A percentile compares a stretch with the other conserved stretches of the same genome.
Conservation (phyloP, 202 grass and related monocot species). For the Eragrostis tef region DNA sequence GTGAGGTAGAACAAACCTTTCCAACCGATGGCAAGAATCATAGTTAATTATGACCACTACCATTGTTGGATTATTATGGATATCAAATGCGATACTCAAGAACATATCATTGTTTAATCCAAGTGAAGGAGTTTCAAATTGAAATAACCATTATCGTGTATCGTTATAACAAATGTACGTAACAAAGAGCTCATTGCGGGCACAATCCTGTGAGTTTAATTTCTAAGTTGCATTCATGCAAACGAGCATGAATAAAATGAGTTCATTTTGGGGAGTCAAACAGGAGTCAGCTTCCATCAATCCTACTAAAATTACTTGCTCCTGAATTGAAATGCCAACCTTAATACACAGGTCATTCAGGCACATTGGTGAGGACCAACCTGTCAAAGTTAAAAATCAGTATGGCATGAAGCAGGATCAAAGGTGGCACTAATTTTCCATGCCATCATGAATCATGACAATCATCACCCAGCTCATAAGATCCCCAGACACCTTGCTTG, state of each 20-base stretch:
- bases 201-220: constrained; percentile 8
- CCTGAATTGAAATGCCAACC: constrained; percentile 18
- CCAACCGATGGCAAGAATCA: constrained; percentile 21
- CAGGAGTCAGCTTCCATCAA: not conserved
- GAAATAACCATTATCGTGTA: not conserved
- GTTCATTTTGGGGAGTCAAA: constrained; percentile 10
- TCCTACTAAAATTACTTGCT: constrained; percentile 1
- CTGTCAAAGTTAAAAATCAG: constrained; percentile 10
- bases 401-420: not conserved
- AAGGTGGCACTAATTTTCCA: constrained; percentile 39
- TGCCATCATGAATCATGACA: constrained; percentile 36
- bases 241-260: constrained; percentile 14
- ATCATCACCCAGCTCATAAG: constrained; percentile 30
- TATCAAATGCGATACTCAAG: constrained; percentile 34
- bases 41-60: constrained; percentile 24
- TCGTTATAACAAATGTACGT: not conserved
- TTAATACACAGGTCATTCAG: constrained; percentile 1
- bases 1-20: constrained; percentile 39
- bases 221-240: not conserved
- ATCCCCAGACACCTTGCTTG: constrained; percentile 40
- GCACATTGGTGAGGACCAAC: not conserved
- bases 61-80: constrained; percentile 1
- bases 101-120: constrained; percentile 1
- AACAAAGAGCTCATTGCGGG: not conserved
- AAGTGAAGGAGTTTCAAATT: not conserved